Conservation (phyloP, 2,329 filamentous ascomycete genomes). For the Cercospora sesami region DNA sequence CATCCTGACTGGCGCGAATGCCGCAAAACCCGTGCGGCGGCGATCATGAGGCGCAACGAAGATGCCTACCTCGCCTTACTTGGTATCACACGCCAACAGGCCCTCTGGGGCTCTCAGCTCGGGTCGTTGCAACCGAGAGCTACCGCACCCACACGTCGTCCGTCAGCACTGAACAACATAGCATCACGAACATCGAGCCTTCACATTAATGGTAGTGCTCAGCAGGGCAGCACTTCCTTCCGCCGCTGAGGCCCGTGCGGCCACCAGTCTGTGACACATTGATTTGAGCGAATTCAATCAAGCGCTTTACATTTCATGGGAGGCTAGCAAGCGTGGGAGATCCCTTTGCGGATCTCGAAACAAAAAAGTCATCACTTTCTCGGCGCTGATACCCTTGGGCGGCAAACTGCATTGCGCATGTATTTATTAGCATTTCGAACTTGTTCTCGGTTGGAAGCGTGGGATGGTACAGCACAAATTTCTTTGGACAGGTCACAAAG, state of each 20-base stretch:
- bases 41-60: slow-evolving; percentile 10
- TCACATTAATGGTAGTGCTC: background rate
- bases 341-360: background rate
- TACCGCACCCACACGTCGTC: background rate
- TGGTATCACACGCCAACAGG: slow-evolving; percentile 13
- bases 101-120: background rate
- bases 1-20: slow-evolving; percentile 23
- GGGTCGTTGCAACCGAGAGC: background rate
- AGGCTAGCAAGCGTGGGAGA: background rate
- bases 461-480: background rate
- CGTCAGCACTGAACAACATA: background rate
- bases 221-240: background rate
- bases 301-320: background rate
- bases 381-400: background rate
- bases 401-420: background rate
- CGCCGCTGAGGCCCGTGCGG: background rate
- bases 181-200: background rate
- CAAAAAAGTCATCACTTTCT: background rate
- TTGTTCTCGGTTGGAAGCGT: background rate
- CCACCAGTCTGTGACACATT: background rate
- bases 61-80: background rate
- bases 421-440: background rate
- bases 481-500: background rate
- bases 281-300: background rate
- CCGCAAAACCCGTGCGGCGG: slow-evolving; percentile 1